Percentiles rank a stretch among this genome's conserved stretches.
These are phyloP conservation scores for Alternaria burnsii DNA, from an alignment of 2,329 filamentous ascomycete species.

Conservation along the genomic window DNA sequence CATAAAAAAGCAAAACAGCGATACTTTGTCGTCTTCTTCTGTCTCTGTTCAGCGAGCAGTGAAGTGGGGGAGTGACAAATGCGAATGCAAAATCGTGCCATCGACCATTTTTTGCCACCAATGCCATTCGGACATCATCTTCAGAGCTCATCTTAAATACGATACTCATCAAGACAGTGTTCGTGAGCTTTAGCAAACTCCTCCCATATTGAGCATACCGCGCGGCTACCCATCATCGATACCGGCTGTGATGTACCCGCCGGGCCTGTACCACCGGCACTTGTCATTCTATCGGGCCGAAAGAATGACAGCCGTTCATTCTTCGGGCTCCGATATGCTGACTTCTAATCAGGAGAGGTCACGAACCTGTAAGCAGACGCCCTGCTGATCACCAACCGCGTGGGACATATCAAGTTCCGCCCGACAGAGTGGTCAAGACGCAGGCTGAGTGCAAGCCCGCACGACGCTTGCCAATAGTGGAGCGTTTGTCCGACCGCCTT, in stretches of 20 bases:
- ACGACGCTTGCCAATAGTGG: neutral
- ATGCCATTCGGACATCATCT: too few species aligned
- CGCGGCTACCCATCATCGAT: neutral
- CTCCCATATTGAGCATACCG: neutral
- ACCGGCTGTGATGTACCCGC: neutral
- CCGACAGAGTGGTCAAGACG: neutral
- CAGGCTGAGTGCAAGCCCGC: neutral
- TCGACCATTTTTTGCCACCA: neutral
- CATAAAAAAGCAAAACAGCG: neutral
- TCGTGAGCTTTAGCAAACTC: neutral
- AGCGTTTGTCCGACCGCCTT: neutral
- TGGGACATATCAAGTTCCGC: neutral
- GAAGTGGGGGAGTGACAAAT: neutral
- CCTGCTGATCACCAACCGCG: slow-evolving; percentile 3
- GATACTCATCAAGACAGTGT: neutral
- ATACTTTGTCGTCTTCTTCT: neutral
- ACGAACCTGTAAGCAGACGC: neutral
- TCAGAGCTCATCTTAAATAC: neutral
- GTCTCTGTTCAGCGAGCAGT: neutral
- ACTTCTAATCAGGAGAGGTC: neutral
- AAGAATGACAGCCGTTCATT: neutral
- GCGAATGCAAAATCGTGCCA: neutral
- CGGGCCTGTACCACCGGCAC: neutral
- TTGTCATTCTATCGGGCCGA: slow-evolving; percentile 4
- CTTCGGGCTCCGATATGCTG: neutral